phyloP scores from a whole-genome alignment of 805 yeast genomes.

The Nakazawaea wyomingensis region DNA sequence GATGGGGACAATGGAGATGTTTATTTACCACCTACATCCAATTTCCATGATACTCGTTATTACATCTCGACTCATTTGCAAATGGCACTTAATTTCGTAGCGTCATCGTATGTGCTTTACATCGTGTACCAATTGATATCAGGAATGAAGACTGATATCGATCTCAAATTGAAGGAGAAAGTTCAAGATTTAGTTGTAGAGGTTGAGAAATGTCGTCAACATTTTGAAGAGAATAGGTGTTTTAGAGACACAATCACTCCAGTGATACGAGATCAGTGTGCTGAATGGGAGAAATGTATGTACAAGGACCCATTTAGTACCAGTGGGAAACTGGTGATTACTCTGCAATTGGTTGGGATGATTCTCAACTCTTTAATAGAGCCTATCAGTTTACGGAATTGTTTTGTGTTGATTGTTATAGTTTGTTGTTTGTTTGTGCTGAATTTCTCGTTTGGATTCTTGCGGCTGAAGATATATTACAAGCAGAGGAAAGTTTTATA shows the following conservation, averaged over 20 bases:
- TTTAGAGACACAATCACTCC: constrained; percentile 50
- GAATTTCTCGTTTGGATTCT: constrained; percentile 30
- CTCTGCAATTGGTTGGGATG: constrained; percentile 56
- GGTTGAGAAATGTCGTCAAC: constrained; percentile 46
- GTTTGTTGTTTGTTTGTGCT: constrained; percentile 48
- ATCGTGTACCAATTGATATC: constrained; percentile 37
- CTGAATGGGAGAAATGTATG: constrained; percentile 65
- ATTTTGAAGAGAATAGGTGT: constrained; percentile 54
- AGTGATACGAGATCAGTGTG: constrained; percentile 51
- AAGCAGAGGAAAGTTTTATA: too few relatives aligned
- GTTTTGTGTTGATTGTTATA: constrained; percentile 36
- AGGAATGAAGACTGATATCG: constrained; percentile 51
- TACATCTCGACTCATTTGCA: constrained; percentile 59
- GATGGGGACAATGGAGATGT: constrained; percentile 1
- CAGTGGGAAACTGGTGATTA: constrained; percentile 33
- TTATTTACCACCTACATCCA: constrained; percentile 55
- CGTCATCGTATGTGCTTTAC: constrained; percentile 39
- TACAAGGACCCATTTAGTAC: constrained; percentile 43
- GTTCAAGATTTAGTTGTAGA: constrained; percentile 42
- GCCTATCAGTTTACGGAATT: constrained; percentile 60
- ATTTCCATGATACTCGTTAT: constrained; percentile 46
- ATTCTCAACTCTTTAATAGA: constrained; percentile 59
- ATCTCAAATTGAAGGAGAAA: constrained; percentile 42
- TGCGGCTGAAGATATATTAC: constrained; percentile 10
- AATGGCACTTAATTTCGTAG: constrained; percentile 42